Conservation (phyloP, 768 basidiomycete species). For the Dentipellis fragilis region DNA sequence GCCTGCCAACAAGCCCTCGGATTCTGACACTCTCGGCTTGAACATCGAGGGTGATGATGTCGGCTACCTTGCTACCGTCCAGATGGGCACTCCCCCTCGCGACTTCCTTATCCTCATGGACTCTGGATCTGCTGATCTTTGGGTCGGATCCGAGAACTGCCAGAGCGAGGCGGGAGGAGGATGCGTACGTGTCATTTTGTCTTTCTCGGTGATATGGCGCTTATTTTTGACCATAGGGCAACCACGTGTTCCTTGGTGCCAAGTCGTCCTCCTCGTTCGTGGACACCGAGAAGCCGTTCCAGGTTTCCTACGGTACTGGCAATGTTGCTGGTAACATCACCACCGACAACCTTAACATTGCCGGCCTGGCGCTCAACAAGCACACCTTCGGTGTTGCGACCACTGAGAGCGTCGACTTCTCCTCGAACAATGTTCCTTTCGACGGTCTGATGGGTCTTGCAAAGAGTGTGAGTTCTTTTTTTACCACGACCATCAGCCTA, state of each 20-base stretch:
- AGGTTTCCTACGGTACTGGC: slow-evolving; percentile 63
- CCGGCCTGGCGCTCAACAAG: slow-evolving; percentile 42
- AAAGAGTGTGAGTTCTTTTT: slow-evolving; percentile 41
- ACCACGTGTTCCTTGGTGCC: slow-evolving; percentile 58
- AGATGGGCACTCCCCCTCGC: slow-evolving; percentile 34
- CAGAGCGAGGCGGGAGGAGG: slow-evolving; percentile 20
- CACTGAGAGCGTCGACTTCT: slow-evolving; percentile 53
- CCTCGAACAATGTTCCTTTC: slow-evolving; percentile 36
- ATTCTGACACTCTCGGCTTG: slow-evolving; percentile 50
- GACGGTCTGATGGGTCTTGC: slow-evolving; percentile 77
- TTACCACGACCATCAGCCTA: not conserved
- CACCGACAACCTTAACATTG: slow-evolving; percentile 53
- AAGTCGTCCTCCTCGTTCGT: slow-evolving; percentile 54
- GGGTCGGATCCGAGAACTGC: slow-evolving; percentile 30
- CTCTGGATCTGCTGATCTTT: slow-evolving; percentile 36
- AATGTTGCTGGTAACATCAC: slow-evolving; percentile 54
- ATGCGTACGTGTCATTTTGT: slow-evolving; percentile 25
- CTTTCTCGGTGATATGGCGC: not conserved
- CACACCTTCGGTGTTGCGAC: slow-evolving; percentile 65
- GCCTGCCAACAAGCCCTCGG: slow-evolving; percentile 28
- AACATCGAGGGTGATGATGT: slow-evolving; percentile 56
- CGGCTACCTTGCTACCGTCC: slow-evolving; percentile 36
- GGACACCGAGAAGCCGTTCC: slow-evolving; percentile 39
- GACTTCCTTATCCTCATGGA: slow-evolving; percentile 36
- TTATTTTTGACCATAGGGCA: slow-evolving; percentile 28